Conservation (phyloP, 2,329 filamentous ascomycete genomes). For the Colletotrichum higginsianum region DNA sequence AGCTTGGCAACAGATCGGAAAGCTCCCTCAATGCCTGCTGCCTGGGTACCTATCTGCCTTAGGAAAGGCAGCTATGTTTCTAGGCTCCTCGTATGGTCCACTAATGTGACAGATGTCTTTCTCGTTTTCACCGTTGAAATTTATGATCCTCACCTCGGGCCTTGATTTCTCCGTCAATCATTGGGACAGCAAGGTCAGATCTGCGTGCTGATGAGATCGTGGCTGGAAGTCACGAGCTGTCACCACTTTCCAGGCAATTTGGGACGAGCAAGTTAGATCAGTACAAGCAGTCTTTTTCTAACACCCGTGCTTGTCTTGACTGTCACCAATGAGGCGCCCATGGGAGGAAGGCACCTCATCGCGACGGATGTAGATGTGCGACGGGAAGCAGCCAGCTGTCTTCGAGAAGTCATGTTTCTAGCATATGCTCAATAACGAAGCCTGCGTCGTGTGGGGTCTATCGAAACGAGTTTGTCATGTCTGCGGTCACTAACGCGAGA, state of each 20-base stretch:
- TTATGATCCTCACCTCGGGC: too few relatives aligned
- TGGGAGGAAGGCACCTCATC: too few relatives aligned
- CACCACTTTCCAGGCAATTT: too few relatives aligned
- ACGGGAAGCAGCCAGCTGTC: background rate
- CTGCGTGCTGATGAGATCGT: too few relatives aligned
- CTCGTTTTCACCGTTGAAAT: background rate
- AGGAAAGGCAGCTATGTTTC: background rate
- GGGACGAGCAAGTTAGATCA: too few relatives aligned
- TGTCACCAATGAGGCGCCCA: too few relatives aligned
- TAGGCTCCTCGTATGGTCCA: background rate
- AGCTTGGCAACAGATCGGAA: background rate
- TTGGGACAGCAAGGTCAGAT: too few relatives aligned
- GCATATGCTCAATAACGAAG: background rate
- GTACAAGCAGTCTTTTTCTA: too few relatives aligned
- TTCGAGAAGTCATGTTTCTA: background rate
- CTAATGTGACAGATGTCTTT: background rate
- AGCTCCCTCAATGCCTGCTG: background rate
- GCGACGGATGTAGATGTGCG: background rate
- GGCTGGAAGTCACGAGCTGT: too few relatives aligned
- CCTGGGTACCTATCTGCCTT: too few relatives aligned
- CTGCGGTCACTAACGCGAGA: background rate
- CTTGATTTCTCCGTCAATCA: background rate
- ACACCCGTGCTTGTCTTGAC: too few relatives aligned
- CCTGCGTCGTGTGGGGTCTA: background rate
- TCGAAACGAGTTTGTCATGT: background rate